Evolutionary conservation across 495 filamentous ascomycete genomes (phyloP), one percentile per base, ranked within the genome.

Genomic region (Podospora tetraspora): DNA sequence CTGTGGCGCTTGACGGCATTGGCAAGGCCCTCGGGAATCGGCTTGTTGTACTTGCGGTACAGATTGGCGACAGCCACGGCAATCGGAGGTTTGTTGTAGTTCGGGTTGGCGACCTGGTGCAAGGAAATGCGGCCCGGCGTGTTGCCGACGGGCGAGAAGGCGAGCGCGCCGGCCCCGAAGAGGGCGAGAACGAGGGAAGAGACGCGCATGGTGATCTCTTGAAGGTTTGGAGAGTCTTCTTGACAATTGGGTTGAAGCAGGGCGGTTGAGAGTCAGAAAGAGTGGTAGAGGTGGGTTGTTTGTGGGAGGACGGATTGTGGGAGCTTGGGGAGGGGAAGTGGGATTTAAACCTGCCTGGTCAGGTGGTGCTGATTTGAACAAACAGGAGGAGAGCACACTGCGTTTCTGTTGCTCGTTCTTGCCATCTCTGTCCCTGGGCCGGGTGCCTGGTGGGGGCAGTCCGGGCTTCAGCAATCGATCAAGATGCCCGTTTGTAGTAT

Each of bases 21-120:
- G 5, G 21, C 9, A 12, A 76, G 66, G 27, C 74, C 68, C 3
- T 70, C 62, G 24, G 80, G 76, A 1, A 83, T 37, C 25, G 76
- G 63, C 13, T n/a, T 13, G 19, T 34, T 27, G 60, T 62, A 32
- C 29, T 64, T 62, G 27, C n/a, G 13, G 60, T 62, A 62, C n/a
- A 23, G 1, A 1, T 21, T 27, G 60, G 60, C 60, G 23, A 62
- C 4, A 3, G 23, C 60, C 23, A 62, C 43, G 43, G 43, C 5
- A 52, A 52, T 16, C 6, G 43, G 43, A 12, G 43, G 6, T 19
- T n/a, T 52, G 16, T 52, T 52, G 43, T 16, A 52, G 43, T n/a
- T 2, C 5, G 43, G 43, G 43, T 52, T 52, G 43, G 43, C 43
- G 16, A 52, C 43, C 43, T 52, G 43, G 8, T 19, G 16, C 5